Percentiles rank a stretch among this genome's conserved stretches.
Evolutionary conservation across 495 filamentous ascomycete genomes (phyloP).

Genomic region (Lophiostoma macrostomum): DNA sequence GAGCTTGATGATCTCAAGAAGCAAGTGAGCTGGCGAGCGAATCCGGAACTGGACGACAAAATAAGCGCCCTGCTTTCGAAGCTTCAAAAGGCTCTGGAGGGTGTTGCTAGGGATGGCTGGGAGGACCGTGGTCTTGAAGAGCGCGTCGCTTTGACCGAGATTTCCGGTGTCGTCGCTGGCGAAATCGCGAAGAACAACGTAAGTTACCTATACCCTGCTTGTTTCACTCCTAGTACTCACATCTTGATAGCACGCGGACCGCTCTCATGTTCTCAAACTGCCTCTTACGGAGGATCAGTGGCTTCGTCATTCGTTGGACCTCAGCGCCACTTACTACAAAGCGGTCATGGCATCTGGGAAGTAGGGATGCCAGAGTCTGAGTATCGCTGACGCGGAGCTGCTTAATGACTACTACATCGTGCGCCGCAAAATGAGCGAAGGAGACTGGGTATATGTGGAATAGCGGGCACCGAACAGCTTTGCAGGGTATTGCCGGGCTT

Average conservation of each 20-base stretch:
- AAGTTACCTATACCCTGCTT: constrained; percentile 32
- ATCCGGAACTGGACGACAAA: constrained; percentile 40
- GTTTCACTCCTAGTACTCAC: constrained; percentile 34
- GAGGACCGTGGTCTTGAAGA: constrained; percentile 69
- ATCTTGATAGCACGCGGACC: constrained; percentile 35
- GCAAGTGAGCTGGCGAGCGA: constrained; percentile 31
- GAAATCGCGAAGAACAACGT: constrained; percentile 62
- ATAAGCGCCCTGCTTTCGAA: constrained; percentile 59
- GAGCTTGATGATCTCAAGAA: constrained; percentile 50
- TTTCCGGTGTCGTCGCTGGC: constrained; percentile 60
- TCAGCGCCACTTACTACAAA: constrained; percentile 66
- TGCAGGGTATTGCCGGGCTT: too few relatives aligned
- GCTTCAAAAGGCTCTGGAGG: constrained; percentile 61
- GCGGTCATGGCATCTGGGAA: constrained; percentile 43
- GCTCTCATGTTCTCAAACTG: constrained; percentile 56
- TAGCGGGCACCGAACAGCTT: too few relatives aligned
- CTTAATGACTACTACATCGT: too few relatives aligned
- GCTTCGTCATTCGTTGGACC: constrained; percentile 62
- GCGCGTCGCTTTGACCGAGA: constrained; percentile 71
- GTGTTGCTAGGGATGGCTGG: constrained; percentile 48
- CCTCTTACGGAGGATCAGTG: constrained; percentile 71
- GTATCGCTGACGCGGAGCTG: too few relatives aligned
- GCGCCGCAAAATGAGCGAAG: too few relatives aligned
- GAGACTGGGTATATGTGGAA: too few relatives aligned
- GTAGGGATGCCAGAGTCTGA: too few relatives aligned